A percentile compares a stretch with the other conserved stretches of the same genome.
Evolutionary conservation across 306 rosid genomes (phyloP).

Genomic region (Sesbania bispinosa): DNA sequence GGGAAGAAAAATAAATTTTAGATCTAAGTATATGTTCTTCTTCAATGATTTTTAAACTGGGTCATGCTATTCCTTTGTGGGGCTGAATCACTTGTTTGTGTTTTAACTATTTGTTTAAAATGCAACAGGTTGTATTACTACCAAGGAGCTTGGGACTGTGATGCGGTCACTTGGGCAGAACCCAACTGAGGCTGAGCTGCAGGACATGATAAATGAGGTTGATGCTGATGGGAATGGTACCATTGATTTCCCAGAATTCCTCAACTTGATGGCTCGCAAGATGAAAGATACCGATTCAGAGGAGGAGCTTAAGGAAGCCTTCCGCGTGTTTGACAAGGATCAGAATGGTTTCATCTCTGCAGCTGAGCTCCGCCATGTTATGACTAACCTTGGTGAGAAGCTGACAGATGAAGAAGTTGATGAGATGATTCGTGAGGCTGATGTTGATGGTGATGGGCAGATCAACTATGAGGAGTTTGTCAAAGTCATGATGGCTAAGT

Average conservation of each 20-base stretch:
- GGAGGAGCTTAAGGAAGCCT: constrained; percentile 87
- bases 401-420: constrained; percentile 81
- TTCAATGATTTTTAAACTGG: background rate
- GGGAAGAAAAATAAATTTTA: background rate
- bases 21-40: background rate
- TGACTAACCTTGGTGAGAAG: constrained; percentile 88
- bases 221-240: constrained; percentile 88
- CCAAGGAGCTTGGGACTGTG: constrained; percentile 81
- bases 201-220: constrained; percentile 84
- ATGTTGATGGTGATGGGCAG: constrained; percentile 78
- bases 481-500: constrained; percentile 91
- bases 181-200: constrained; percentile 82
- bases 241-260: constrained; percentile 77
- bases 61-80: background rate
- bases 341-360: constrained; percentile 91
- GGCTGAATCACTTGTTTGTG: background rate
- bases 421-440: constrained; percentile 89
- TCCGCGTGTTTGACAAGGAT: constrained; percentile 82
- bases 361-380: constrained; percentile 84
- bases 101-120: background rate
- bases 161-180: constrained; percentile 85
- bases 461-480: constrained; percentile 82
- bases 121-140: constrained; percentile 66
- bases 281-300: constrained; percentile 80
- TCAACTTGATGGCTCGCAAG: constrained; percentile 81